A percentile compares a stretch with the other conserved stretches of the same genome.
Conservation (phyloP, 257 asterid genomes). For the Solanum infundibuliforme region DNA sequence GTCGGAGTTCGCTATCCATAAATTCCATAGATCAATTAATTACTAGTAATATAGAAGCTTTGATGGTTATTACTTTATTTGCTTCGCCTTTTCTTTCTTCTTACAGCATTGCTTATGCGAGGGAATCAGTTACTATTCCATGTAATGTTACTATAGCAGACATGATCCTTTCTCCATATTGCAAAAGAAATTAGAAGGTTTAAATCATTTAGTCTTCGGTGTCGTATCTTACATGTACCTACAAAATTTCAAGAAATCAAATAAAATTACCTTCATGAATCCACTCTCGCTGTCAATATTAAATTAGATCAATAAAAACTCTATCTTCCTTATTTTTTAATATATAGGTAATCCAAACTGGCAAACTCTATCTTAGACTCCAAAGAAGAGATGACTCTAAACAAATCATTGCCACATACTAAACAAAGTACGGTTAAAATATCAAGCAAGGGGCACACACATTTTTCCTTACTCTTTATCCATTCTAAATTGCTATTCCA, state of each 20-base stretch:
- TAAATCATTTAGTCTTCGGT: not conserved
- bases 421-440: not conserved
- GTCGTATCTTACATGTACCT: not conserved
- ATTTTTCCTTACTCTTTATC: not conserved
- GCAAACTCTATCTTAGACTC: not conserved
- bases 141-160: not conserved
- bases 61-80: not conserved
- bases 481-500: not conserved
- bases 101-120: not conserved
- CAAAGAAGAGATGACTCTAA: not conserved
- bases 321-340: not conserved
- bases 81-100: not conserved
- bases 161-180: not conserved
- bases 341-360: not conserved
- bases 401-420: not conserved
- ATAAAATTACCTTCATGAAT: not conserved
- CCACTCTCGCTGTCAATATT: not conserved
- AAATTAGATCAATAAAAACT: not conserved
- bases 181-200: not conserved
- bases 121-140: not conserved
- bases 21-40: not conserved
- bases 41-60: not conserved
- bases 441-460: not conserved
- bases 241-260: not conserved
- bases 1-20: slow-evolving; percentile 21